Evolutionary conservation across 345 rosid genomes (phyloP).

Genomic region (Salix koriyanagi): DNA sequence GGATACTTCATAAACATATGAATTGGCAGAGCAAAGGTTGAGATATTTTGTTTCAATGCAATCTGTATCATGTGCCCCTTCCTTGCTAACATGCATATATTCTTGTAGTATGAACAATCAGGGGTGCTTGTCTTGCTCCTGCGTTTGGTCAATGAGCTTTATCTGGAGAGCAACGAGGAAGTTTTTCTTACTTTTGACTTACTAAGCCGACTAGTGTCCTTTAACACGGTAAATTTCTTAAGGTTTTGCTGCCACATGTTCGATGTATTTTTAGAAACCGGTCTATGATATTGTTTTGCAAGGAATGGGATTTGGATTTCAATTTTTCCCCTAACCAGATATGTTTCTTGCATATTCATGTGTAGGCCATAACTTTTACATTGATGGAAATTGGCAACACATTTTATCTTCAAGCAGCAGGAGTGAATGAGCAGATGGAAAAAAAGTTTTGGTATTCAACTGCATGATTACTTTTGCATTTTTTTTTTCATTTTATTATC

Average conservation of each 20-base stretch:
- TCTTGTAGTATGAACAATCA: conserved; percentile 62
- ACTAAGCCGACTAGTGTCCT: conserved; percentile 71
- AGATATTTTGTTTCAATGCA: neutral
- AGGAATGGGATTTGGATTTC: neutral
- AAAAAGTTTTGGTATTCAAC: conserved; percentile 57
- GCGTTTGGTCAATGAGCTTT: conserved; percentile 62
- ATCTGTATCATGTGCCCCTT: neutral
- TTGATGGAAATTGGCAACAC: conserved; percentile 58
- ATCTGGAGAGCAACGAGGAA: conserved; percentile 52
- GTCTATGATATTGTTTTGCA: neutral
- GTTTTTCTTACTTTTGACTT: conserved; percentile 62
- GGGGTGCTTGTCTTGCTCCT: conserved; percentile 69
- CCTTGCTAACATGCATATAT: conserved; percentile 14
- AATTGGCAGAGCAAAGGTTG: neutral
- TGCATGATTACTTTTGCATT: conserved; percentile 7
- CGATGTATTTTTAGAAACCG: neutral
- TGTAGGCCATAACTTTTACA: conserved; percentile 67
- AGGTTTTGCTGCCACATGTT: neutral
- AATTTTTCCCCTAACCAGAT: conserved; percentile 8
- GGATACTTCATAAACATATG: neutral
- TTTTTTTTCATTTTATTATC: neutral
- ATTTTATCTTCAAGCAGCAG: conserved; percentile 41
- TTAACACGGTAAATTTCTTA: conserved; percentile 52
- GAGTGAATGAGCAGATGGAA: conserved; percentile 39
- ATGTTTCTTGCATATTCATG: conserved; percentile 6